Percentiles rank a stretch among this genome's conserved stretches.
phyloP scores from a whole-genome alignment of 2,329 filamentous ascomycete genomes.

The Venturia asperata region DNA sequence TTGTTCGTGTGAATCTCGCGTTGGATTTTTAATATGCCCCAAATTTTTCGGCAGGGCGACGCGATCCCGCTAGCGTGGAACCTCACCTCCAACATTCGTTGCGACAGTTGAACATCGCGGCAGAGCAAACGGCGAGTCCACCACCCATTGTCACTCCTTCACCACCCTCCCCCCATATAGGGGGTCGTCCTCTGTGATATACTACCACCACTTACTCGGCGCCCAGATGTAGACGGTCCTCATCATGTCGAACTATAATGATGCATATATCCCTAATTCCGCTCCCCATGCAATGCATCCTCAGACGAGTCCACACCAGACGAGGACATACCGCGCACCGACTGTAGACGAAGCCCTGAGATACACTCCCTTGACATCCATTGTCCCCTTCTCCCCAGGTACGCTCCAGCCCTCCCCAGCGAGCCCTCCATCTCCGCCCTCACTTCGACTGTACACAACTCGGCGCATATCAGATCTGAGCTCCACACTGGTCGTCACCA shows the following conservation, averaged over 20 bases:
- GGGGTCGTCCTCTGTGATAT: background rate
- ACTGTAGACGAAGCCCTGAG: conserved; percentile 68
- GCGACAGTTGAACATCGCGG: background rate
- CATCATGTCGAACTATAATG: background rate
- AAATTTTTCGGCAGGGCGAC: background rate
- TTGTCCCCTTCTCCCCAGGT: conserved; percentile 73
- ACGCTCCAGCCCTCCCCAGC: conserved; percentile 23
- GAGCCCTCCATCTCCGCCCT: background rate
- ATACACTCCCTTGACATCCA: conserved; percentile 75
- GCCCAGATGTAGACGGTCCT: background rate
- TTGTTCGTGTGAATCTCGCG: conserved; percentile 8
- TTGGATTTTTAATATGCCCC: no score
- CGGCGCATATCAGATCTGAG: background rate
- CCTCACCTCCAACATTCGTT: background rate
- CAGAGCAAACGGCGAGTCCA: background rate
- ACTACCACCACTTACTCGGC: background rate
- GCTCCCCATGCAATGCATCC: background rate
- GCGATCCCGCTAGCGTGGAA: background rate
- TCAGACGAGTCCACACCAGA: background rate
- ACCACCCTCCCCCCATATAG: background rate
- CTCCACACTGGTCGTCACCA: background rate
- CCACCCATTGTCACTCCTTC: conserved; percentile 6
- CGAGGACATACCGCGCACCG: conserved; percentile 31
- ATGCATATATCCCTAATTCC: conserved; percentile 2
- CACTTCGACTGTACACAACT: background rate